These are phyloP conservation scores for Teratosphaeria epicoccoides DNA, from an alignment of 2,329 filamentous ascomycete species.

Conservation along the genomic window DNA sequence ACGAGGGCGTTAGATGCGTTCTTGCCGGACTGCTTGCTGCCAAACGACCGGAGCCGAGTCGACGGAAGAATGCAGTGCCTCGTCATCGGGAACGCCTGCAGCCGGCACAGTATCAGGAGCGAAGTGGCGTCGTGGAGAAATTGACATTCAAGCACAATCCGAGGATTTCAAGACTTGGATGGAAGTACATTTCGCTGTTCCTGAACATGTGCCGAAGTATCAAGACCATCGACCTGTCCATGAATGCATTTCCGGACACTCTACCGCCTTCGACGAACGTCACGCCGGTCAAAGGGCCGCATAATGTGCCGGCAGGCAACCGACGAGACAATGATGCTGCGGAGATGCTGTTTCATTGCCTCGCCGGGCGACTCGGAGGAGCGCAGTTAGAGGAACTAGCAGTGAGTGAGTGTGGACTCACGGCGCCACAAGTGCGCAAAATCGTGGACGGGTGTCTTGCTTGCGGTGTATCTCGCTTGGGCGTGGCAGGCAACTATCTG, in stretches of 20 bases:
- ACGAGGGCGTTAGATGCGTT: constrained; percentile 78
- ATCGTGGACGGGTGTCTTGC: constrained; percentile 75
- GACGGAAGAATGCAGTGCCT: constrained; percentile 18
- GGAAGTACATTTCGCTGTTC: constrained; percentile 84
- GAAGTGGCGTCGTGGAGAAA: constrained; percentile 71
- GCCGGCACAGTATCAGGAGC: constrained; percentile 25
- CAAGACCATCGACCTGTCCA: constrained; percentile 76
- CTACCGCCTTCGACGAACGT: constrained; percentile 17
- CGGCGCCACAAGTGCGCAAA: constrained; percentile 57
- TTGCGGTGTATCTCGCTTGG: constrained; percentile 66
- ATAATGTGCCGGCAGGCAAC: constrained; percentile 18
- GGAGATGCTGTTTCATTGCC: constrained; percentile 59
- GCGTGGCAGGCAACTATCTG: constrained; percentile 72
- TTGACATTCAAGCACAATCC: constrained; percentile 80
- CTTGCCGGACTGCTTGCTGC: constrained; percentile 76
- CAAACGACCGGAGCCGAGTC: constrained; percentile 48
- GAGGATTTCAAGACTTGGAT: constrained; percentile 75
- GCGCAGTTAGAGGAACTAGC: constrained; percentile 70
- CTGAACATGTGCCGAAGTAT: constrained; percentile 81
- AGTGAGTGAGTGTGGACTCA: constrained; percentile 67
- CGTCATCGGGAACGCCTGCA: constrained; percentile 17
- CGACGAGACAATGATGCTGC: constrained; percentile 41
- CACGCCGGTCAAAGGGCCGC: constrained; percentile 13
- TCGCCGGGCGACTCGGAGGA: constrained; percentile 67
- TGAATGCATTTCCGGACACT: constrained; percentile 61